A percentile compares a stretch with the other conserved stretches of the same genome.
phyloP scores from a whole-genome alignment of 371 early-diverging fungal species.

The Mucor irregularis region DNA sequence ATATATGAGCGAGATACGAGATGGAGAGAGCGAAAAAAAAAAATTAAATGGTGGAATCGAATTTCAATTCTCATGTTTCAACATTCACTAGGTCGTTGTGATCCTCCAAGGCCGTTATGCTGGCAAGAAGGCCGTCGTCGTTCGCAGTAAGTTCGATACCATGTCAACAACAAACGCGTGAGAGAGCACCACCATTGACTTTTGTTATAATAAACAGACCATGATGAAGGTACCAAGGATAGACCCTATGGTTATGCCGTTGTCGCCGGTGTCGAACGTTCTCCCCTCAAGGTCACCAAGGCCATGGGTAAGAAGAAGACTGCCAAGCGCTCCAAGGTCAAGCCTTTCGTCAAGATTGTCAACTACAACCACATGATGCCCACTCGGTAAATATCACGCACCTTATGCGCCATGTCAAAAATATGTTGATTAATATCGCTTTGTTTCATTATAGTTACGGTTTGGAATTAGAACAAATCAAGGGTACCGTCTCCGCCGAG shows the following conservation, averaged over 20 bases:
- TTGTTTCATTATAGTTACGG: slow-evolving; percentile 54
- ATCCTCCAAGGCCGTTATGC: slow-evolving; percentile 97
- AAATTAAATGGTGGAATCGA: not conserved
- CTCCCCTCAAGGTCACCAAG: slow-evolving; percentile 95
- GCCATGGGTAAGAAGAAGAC: slow-evolving; percentile 93
- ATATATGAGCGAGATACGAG: not conserved
- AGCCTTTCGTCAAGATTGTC: slow-evolving; percentile 97
- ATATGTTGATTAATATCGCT: not conserved
- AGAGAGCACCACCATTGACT: too few relatives aligned
- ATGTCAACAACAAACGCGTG: too few relatives aligned
- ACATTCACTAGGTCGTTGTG: slow-evolving; percentile 80
- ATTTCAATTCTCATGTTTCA: not conserved
- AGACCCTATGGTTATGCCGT: slow-evolving; percentile 96
- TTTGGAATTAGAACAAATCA: slow-evolving; percentile 84
- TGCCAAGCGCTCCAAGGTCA: slow-evolving; percentile 93
- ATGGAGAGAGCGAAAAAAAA: not conserved
- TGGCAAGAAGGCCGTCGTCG: slow-evolving; percentile 98
- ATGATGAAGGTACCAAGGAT: slow-evolving; percentile 88
- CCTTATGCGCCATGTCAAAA: not conserved
- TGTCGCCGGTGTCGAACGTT: slow-evolving; percentile 95
- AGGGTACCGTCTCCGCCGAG: slow-evolving; percentile 83
- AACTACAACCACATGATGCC: slow-evolving; percentile 99
- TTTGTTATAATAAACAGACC: slow-evolving; percentile 26
- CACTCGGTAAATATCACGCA: slow-evolving; percentile 68
- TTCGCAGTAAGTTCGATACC: slow-evolving; percentile 79